Evolutionary conservation across 1,284 basidiomycete genomes (phyloP).

Genomic region (Cutaneotrichosporon sp.): DNA sequence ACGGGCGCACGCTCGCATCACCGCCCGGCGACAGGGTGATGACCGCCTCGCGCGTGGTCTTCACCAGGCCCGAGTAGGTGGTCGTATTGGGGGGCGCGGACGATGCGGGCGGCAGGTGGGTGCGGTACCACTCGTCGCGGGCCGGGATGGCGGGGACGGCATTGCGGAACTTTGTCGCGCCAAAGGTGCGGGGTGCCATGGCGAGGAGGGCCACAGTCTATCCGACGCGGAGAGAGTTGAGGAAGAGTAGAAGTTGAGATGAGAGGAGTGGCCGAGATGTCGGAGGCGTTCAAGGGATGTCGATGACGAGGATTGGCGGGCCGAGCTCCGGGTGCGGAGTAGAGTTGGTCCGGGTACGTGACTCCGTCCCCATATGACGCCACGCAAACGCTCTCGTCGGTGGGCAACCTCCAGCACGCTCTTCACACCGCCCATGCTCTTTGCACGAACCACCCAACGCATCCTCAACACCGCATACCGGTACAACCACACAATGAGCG

Average conservation of each 20-base stretch:
- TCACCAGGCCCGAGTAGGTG: conserved; percentile 37
- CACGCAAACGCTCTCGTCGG: background rate
- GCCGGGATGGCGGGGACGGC: conserved; percentile 31
- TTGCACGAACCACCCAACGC: background rate
- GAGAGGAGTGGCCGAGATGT: background rate
- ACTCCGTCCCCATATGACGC: background rate
- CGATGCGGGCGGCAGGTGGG: conserved; percentile 22
- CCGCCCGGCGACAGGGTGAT: conserved; percentile 38
- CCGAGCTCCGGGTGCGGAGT: background rate
- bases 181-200: conserved; percentile 39
- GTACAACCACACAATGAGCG: conserved; percentile 3
- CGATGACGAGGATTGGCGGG: background rate
- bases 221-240: too few species aligned
- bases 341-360: background rate
- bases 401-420: too few species aligned
- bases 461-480: background rate
- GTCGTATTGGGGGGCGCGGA: conserved; percentile 21
- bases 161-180: conserved; percentile 49
- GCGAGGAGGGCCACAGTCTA: background rate
- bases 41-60: conserved; percentile 40
- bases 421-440: background rate
- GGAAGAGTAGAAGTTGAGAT: background rate
- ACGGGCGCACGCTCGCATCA: conserved; percentile 35
- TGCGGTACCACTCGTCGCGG: conserved; percentile 42
- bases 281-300: background rate